A percentile compares a stretch with the other conserved stretches of the same genome.
Evolutionary conservation across 352 stramenopile genomes (phyloP).

Genomic region (Phytophthora pisi): DNA sequence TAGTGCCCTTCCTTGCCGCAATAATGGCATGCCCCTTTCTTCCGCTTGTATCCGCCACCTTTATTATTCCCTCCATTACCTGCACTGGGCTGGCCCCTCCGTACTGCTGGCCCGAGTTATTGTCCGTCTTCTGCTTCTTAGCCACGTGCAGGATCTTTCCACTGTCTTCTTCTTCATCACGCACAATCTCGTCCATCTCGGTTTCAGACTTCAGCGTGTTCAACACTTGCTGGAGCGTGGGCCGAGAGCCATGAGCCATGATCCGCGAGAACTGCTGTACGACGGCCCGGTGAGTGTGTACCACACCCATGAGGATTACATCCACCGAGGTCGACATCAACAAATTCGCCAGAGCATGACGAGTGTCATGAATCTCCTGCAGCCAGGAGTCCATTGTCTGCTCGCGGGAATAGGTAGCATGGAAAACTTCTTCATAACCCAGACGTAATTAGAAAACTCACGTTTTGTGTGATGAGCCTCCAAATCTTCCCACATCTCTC

Average conservation of each 20-base stretch:
- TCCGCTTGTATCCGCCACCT: not conserved
- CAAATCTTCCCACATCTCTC: not conserved
- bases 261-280: slow-evolving; percentile 4
- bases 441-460: not conserved
- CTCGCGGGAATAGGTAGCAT: not conserved
- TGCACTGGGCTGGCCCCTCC: not conserved
- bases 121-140: not conserved
- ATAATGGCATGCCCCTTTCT: not conserved
- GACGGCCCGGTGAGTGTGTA: not conserved
- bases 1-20: not conserved
- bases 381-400: slow-evolving; percentile 10
- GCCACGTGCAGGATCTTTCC: not conserved
- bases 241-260: not conserved
- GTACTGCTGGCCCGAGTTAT: not conserved
- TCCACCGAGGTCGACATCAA: slow-evolving; percentile 6
- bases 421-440: not conserved
- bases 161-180: not conserved
- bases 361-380: slow-evolving; percentile 10
- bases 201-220: slow-evolving; percentile 12
- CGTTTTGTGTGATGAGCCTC: not conserved
- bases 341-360: not conserved
- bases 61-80: not conserved
- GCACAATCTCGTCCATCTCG: slow-evolving; percentile 2
- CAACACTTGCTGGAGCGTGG: slow-evolving; percentile 2
- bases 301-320: slow-evolving; percentile 8